These are phyloP conservation scores for Kwoniella bestiolae DNA, from an alignment of 768 basidiomycete species.

Conservation along the genomic window DNA sequence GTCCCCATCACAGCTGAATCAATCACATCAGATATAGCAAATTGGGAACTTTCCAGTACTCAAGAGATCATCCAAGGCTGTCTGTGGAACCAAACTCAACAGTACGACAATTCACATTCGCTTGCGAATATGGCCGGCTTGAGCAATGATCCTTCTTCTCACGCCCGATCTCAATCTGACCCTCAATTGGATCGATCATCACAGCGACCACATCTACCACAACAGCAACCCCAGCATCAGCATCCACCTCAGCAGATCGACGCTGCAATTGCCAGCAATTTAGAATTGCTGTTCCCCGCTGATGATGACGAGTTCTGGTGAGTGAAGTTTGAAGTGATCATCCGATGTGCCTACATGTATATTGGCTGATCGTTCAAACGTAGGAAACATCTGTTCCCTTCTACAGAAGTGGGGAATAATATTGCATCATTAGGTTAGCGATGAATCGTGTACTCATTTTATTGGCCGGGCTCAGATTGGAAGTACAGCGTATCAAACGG, in stretches of 20 bases:
- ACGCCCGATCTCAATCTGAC: no score
- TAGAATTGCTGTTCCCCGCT: slow-evolving; percentile 14
- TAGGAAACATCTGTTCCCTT: slow-evolving; percentile 3
- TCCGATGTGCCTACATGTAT: no score
- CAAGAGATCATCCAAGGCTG: slow-evolving; percentile 14
- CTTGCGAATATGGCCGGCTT: background rate
- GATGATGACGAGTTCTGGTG: slow-evolving; percentile 23
- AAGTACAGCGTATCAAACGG: no score
- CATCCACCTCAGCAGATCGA: background rate
- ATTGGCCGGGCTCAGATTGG: no score
- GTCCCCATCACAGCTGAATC: background rate
- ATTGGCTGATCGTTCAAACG: background rate
- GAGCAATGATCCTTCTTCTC: no score
- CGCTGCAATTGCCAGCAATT: background rate
- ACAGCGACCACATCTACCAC: background rate
- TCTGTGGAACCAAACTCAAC: slow-evolving; percentile 8
- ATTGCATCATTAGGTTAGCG: background rate
- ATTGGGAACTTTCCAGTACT: slow-evolving; percentile 8
- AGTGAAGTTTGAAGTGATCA: background rate
- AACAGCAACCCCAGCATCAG: background rate
- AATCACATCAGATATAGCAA: background rate
- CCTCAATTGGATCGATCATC: background rate
- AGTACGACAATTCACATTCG: background rate
- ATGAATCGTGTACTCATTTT: background rate
- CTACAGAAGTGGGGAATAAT: background rate